A percentile compares a stretch with the other conserved stretches of the same genome.
Evolutionary conservation across 2,329 filamentous ascomycete genomes (phyloP).

Genomic region (Botrytis sinoallii): DNA sequence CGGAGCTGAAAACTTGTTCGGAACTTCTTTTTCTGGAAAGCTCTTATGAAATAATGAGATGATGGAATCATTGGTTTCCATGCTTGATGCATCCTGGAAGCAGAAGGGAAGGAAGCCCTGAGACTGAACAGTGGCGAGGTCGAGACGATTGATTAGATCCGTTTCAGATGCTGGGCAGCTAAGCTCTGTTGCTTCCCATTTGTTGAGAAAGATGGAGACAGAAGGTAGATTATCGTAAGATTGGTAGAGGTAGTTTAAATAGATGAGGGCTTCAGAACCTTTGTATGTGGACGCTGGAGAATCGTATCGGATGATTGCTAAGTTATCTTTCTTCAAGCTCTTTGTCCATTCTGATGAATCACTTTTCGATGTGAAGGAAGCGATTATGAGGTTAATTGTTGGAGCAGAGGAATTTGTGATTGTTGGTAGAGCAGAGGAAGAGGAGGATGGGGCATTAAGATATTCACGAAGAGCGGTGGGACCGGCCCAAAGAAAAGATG

Average conservation of each 20-base stretch:
- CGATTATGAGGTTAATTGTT: conserved; percentile 5
- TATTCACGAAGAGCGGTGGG: background rate
- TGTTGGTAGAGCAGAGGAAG: background rate
- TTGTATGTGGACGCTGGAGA: no score
- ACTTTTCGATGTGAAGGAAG: background rate
- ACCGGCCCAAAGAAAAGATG: conserved; percentile 5
- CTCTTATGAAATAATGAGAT: background rate
- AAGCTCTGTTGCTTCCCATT: background rate
- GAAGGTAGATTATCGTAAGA: background rate
- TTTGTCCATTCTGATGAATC: background rate
- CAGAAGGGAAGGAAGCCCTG: conserved; percentile 1
- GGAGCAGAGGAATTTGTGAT: conserved; percentile 4
- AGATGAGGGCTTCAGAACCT: conserved; percentile 1
- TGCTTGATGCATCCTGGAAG: background rate
- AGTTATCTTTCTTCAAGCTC: background rate
- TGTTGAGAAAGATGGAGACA: background rate
- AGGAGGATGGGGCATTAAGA: background rate
- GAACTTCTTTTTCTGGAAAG: background rate
- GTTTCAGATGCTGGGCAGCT: background rate
- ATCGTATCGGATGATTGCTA: background rate
- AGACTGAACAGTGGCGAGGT: background rate
- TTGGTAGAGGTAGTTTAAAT: conserved; percentile 1
- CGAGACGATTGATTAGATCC: background rate
- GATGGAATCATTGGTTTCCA: background rate
- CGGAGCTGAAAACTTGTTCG: background rate